These are phyloP conservation scores for Sphenostylis stenocarpa DNA, from an alignment of 306 rosid genomes.

Conservation along the genomic window DNA sequence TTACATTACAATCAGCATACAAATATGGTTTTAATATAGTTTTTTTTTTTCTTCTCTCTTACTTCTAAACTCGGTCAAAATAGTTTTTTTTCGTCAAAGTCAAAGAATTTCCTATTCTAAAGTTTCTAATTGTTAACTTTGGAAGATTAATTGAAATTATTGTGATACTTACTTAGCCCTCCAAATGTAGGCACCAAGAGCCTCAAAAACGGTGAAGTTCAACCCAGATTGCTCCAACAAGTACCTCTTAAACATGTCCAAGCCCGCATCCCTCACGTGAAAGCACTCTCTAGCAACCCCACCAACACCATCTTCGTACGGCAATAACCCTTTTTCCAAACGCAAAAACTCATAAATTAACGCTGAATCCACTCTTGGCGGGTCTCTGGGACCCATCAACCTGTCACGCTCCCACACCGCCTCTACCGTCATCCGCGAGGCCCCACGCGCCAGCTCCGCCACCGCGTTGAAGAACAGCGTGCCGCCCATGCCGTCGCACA, in stretches of 20 bases:
- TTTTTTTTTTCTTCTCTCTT: too few species aligned
- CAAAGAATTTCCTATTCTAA: too few species aligned
- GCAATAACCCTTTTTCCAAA: constrained; percentile 43
- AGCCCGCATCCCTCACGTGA: constrained; percentile 51
- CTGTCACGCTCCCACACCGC: constrained; percentile 63
- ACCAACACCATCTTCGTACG: constrained; percentile 50
- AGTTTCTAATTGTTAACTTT: too few species aligned
- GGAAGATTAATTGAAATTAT: too few species aligned
- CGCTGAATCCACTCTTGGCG: constrained; percentile 45
- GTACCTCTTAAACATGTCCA: constrained; percentile 49
- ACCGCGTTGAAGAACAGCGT: constrained; percentile 61
- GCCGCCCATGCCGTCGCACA: constrained; percentile 83
- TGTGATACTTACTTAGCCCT: constrained; percentile 60
- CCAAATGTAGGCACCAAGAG: constrained; percentile 87
- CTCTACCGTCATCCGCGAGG: constrained; percentile 20
- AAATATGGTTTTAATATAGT: too few species aligned
- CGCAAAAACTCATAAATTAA: constrained; percentile 50
- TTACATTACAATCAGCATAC: too few species aligned
- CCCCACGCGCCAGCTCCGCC: constrained; percentile 86
- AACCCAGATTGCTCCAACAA: constrained; percentile 54
- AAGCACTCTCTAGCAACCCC: constrained; percentile 54
- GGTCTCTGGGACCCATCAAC: constrained; percentile 58
- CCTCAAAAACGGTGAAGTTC: constrained; percentile 81
- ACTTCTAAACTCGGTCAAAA: too few species aligned
- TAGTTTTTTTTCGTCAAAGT: too few species aligned